Percentiles rank a stretch among this genome's conserved stretches.
Evolutionary conservation across 495 filamentous ascomycete species (phyloP).

Genomic region (Penicillium salamii): DNA sequence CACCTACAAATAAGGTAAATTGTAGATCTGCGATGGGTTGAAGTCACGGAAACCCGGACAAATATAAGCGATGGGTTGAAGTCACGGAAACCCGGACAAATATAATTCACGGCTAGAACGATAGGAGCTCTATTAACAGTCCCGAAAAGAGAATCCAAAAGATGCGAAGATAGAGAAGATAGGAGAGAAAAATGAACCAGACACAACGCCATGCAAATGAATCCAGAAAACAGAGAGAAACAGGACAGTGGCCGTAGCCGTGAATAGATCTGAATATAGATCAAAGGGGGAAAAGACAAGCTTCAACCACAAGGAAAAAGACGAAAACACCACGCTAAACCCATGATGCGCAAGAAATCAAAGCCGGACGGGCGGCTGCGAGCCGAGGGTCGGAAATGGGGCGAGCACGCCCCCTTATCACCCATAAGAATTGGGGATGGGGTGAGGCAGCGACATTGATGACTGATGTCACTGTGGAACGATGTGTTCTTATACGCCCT

Average conservation of each 20-base stretch:
- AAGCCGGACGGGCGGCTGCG: neutral
- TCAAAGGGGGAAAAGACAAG: slow-evolving; percentile 7
- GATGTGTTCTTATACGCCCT: slow-evolving; percentile 49
- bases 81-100: neutral
- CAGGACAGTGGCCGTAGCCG: slow-evolving; percentile 4
- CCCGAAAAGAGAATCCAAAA: slow-evolving; percentile 3
- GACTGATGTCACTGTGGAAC: no score
- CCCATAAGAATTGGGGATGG: neutral
- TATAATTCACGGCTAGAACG: slow-evolving; percentile 12
- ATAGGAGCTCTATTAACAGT: slow-evolving; percentile 18
- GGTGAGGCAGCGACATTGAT: no score
- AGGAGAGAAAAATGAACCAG: neutral
- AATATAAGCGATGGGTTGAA: neutral
- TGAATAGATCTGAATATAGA: slow-evolving; percentile 16
- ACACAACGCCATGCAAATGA: slow-evolving; percentile 28
- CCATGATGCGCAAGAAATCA: slow-evolving; percentile 5
- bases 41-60: neutral
- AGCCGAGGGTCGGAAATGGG: neutral
- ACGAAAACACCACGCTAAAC: slow-evolving; percentile 34
- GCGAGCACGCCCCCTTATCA: neutral
- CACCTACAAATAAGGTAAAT: no score
- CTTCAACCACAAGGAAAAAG: neutral
- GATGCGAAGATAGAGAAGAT: slow-evolving; percentile 4
- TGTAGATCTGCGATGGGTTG: neutral
- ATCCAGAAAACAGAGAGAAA: slow-evolving; percentile 4